phyloP scores from a whole-genome alignment of 208 protist species.

The Wallacemonas sp. region DNA sequence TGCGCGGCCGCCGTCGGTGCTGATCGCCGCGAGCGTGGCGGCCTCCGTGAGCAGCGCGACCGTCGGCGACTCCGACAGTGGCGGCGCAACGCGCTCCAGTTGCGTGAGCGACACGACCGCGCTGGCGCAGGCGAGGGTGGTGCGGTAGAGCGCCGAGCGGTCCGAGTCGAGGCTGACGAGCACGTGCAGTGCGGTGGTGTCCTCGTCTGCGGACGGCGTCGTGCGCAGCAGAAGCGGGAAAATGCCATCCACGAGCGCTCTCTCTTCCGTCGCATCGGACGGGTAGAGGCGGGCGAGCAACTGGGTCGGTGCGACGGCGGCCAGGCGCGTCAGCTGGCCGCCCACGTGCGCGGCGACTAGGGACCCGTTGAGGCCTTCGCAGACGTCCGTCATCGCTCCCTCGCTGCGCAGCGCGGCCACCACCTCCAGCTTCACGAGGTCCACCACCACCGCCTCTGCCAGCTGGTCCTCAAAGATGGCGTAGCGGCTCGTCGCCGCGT shows the following conservation, averaged over 20 bases:
- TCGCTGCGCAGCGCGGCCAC: conserved; percentile 41
- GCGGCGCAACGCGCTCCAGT: not conserved
- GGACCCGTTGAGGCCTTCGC: conserved; percentile 43
- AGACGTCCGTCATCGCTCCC: conserved; percentile 65
- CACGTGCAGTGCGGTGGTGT: not conserved
- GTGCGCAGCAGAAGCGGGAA: conserved; percentile 6
- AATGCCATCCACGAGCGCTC: not conserved
- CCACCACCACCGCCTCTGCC: conserved; percentile 60
- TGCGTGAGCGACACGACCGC: not conserved
- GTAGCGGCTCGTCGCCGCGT: conserved; percentile 40
- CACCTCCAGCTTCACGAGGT: conserved; percentile 47
- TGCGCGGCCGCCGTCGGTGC: not conserved
- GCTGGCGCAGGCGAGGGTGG: not conserved
- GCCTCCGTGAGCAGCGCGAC: not conserved
- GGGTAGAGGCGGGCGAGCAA: conserved; percentile 13
- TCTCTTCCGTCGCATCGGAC: no score
- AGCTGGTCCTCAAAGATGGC: conserved; percentile 57
- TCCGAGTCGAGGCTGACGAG: conserved; percentile 9
- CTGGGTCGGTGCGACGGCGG: conserved; percentile 20
- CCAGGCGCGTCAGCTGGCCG: conserved; percentile 19
- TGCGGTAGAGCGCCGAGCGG: conserved; percentile 2
- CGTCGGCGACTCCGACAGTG: not conserved
- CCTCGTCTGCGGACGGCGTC: not conserved
- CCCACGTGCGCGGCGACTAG: conserved; percentile 28
- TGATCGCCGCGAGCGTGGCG: conserved; percentile 1